phyloP scores from a whole-genome alignment of 2,329 filamentous ascomycete species.

The Colletotrichum musicola region DNA sequence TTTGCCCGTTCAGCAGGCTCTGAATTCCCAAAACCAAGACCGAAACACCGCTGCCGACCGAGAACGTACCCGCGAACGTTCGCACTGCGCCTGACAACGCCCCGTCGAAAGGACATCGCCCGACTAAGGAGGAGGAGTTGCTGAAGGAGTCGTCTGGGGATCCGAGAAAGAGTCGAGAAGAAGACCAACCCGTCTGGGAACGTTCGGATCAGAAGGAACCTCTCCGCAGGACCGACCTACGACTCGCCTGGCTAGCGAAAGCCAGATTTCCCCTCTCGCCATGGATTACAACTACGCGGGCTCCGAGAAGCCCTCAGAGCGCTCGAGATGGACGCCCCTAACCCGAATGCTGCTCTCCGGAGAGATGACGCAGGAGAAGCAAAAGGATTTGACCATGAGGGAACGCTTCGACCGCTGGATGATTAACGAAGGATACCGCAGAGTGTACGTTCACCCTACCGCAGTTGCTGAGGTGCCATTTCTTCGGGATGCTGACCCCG shows the following conservation, averaged over 20 bases:
- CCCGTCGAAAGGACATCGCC: background rate
- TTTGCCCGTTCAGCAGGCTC: constrained; percentile 66
- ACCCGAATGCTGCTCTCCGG: constrained; percentile 86
- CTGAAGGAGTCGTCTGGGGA: constrained; percentile 9
- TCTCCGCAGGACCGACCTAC: constrained; percentile 8
- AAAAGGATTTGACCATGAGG: constrained; percentile 74
- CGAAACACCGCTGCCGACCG: constrained; percentile 6
- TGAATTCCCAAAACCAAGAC: constrained; percentile 53
- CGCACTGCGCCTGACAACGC: constrained; percentile 8
- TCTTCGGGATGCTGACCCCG: constrained; percentile 36
- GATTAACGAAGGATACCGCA: constrained; percentile 87
- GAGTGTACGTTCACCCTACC: constrained; percentile 70
- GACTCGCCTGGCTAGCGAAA: constrained; percentile 28
- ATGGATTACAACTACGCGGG: constrained; percentile 51
- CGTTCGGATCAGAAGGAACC: constrained; percentile 31
- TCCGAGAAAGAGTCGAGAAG: constrained; percentile 39
- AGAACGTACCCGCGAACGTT: constrained; percentile 26
- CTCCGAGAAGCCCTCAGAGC: constrained; percentile 69
- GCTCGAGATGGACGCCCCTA: constrained; percentile 85
- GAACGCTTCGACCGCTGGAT: constrained; percentile 89
- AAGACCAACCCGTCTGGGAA: constrained; percentile 35
- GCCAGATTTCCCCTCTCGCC: constrained; percentile 40
- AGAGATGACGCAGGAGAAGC: constrained; percentile 81
- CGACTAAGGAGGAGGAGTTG: constrained; percentile 21
- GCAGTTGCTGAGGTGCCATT: background rate